A percentile compares a stretch with the other conserved stretches of the same genome.
These are phyloP conservation scores for Dioscorea cayenensis DNA, from an alignment of 116 monocot genomes.

Conservation along the genomic window DNA sequence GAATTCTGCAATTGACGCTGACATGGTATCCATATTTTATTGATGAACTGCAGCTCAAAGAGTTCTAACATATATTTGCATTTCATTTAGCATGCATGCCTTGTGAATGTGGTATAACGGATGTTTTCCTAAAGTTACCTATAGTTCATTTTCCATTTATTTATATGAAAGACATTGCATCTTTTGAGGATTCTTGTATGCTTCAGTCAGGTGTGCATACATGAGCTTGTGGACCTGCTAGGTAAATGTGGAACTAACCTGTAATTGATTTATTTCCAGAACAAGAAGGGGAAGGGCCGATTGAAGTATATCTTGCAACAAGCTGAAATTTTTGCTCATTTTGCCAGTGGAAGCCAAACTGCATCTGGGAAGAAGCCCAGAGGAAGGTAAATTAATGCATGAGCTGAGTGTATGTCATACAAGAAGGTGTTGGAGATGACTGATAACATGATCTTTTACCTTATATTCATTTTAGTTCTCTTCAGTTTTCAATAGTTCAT, in stretches of 20 bases:
- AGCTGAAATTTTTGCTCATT: constrained; percentile 98
- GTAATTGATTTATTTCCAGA: constrained; percentile 34
- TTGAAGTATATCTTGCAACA: constrained; percentile 92
- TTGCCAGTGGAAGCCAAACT: constrained; percentile 88
- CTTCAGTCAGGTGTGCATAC: background rate
- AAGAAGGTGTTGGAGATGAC: no score
- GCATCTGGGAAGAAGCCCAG: constrained; percentile 60
- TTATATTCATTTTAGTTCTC: no score
- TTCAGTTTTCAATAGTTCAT: no score
- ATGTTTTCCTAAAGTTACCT: no score
- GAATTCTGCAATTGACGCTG: constrained; percentile 92
- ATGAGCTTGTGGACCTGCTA: background rate
- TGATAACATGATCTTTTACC: no score
- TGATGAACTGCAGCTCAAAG: background rate
- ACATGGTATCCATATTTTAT: constrained; percentile 52
- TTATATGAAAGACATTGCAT: background rate
- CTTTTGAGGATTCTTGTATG: background rate
- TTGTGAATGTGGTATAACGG: no score
- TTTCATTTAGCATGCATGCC: background rate
- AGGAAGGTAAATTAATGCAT: constrained; percentile 61
- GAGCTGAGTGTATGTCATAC: background rate
- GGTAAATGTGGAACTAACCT: background rate
- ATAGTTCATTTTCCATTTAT: no score
- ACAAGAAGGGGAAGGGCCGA: constrained; percentile 92
- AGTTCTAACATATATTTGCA: background rate